Conservation (phyloP, 169 alveolate species). For the Plasmodium blacklocki region DNA sequence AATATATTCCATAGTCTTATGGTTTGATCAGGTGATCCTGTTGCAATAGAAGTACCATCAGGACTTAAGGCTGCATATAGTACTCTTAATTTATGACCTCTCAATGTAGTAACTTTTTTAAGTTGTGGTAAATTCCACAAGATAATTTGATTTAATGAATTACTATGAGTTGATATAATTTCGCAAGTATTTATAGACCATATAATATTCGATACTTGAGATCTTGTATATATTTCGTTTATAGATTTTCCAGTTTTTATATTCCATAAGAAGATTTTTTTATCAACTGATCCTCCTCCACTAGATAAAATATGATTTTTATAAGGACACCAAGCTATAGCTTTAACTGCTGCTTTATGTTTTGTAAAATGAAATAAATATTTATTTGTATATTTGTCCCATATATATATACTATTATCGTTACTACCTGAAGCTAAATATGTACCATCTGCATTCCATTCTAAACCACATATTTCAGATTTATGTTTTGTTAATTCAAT, state of each 20-base stretch:
- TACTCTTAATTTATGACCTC: slow-evolving; percentile 96
- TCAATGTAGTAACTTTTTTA: slow-evolving; percentile 84
- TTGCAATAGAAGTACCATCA: slow-evolving; percentile 94
- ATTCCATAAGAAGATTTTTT: slow-evolving; percentile 96
- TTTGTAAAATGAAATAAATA: slow-evolving; percentile 86
- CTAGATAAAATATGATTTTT: slow-evolving; percentile 93
- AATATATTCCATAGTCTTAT: slow-evolving; percentile 96
- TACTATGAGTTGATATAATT: slow-evolving; percentile 97
- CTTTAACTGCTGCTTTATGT: slow-evolving; percentile 95
- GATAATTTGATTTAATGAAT: slow-evolving; percentile 93
- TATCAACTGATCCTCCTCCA: slow-evolving; percentile 99
- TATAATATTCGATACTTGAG: slow-evolving; percentile 95
- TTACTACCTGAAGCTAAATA: slow-evolving; percentile 96
- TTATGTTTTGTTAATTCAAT: slow-evolving; percentile 86
- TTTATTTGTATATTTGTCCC: slow-evolving; percentile 89
- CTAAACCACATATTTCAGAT: slow-evolving; percentile 93
- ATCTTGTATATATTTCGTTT: slow-evolving; percentile 92
- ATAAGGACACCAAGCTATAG: slow-evolving; percentile 98
- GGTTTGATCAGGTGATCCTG: slow-evolving; percentile 97
- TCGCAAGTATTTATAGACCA: slow-evolving; percentile 94
- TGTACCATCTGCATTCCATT: slow-evolving; percentile 92
- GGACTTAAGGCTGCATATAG: slow-evolving; percentile 95
- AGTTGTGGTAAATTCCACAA: slow-evolving; percentile 95
- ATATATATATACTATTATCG: slow-evolving; percentile 94
- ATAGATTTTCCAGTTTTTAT: slow-evolving; percentile 89